Conservation (phyloP, 2,329 filamentous ascomycete species). For the Macrophomina phaseolina region DNA sequence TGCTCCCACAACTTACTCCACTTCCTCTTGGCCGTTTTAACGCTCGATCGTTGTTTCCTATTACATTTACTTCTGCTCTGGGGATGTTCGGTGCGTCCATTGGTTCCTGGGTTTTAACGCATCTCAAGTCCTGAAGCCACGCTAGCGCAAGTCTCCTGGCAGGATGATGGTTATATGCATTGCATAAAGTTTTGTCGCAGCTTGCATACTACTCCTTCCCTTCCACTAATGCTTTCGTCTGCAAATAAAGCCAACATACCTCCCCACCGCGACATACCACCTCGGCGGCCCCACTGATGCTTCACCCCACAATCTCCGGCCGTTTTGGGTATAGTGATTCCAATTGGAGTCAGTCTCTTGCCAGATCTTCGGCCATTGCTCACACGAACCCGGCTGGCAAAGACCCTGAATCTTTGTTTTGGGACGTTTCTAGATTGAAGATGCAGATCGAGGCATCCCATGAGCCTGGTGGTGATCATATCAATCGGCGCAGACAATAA, state of each 20-base stretch:
- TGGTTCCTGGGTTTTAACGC: not conserved
- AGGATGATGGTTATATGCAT: not conserved
- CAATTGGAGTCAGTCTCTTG: not conserved
- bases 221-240: not conserved
- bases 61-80: not conserved
- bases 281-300: not conserved
- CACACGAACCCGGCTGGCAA: no score
- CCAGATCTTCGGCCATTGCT: no score
- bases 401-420: no score
- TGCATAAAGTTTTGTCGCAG: not conserved
- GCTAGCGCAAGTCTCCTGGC: not conserved
- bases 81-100: not conserved
- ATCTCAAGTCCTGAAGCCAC: not conserved
- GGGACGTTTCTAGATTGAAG: not conserved
- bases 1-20: not conserved
- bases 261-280: no score
- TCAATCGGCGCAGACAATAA: not conserved
- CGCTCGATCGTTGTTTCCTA: not conserved
- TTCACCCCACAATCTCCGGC: not conserved
- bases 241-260: not conserved
- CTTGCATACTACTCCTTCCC: not conserved
- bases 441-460: not conserved
- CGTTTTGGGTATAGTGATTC: not conserved
- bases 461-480: not conserved
- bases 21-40: not conserved